Evolutionary conservation across 768 basidiomycete genomes (phyloP).

Genomic region (Hygrophoropsis aurantiaca): DNA sequence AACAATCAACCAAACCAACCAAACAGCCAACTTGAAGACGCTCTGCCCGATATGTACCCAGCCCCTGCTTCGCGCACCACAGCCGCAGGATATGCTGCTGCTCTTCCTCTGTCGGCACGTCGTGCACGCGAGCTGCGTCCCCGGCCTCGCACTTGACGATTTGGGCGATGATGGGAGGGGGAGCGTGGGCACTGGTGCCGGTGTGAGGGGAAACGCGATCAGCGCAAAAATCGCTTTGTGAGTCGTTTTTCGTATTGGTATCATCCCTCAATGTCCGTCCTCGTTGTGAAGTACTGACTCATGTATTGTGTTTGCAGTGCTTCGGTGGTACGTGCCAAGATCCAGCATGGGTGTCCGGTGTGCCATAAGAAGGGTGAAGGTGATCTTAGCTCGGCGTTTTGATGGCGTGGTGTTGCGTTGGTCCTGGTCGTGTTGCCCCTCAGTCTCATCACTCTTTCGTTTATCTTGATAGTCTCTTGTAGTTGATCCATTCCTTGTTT

Average conservation of each 20-base stretch:
- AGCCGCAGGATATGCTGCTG: constrained; percentile 54
- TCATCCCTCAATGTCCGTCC: too few relatives aligned
- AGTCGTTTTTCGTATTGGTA: too few relatives aligned
- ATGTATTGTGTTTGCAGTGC: constrained; percentile 45
- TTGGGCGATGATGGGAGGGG: constrained; percentile 61
- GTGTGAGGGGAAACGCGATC: constrained; percentile 44
- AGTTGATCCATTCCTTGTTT: too few relatives aligned
- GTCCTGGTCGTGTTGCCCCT: too few relatives aligned
- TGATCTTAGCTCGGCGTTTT: too few relatives aligned
- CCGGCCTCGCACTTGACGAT: constrained; percentile 55
- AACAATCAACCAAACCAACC: too few relatives aligned
- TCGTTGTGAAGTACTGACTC: background rate
- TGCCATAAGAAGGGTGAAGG: constrained; percentile 65
- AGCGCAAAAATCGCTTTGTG: constrained; percentile 82
- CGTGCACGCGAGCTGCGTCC: constrained; percentile 78
- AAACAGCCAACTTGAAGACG: too few relatives aligned
- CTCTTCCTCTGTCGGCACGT: constrained; percentile 88
- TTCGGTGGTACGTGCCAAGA: constrained; percentile 62
- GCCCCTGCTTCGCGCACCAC: constrained; percentile 54
- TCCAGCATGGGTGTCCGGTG: constrained; percentile 74
- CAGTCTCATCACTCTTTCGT: too few relatives aligned
- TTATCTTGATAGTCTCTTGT: too few relatives aligned
- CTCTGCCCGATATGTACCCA: constrained; percentile 67
- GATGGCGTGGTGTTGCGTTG: too few relatives aligned
- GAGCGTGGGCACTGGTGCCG: too few relatives aligned